A percentile compares a stretch with the other conserved stretches of the same genome.
phyloP scores from a whole-genome alignment of 1,284 basidiomycete species.

The Tremellales sp. region DNA sequence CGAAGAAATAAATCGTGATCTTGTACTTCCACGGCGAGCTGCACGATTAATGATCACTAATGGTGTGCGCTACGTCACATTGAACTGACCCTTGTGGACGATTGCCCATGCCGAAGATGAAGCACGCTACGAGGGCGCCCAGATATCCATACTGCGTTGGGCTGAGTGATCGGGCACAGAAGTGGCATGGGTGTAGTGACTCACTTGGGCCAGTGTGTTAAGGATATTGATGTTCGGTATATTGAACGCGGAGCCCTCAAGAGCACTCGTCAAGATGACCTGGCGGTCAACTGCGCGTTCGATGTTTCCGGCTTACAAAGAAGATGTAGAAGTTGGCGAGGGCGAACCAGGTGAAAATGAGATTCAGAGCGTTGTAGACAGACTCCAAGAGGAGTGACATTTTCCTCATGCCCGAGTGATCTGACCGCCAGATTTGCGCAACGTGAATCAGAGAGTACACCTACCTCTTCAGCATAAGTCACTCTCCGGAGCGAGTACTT shows the following conservation, averaged over 20 bases:
- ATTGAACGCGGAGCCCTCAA: conserved; percentile 71
- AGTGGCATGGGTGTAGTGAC: conserved; percentile 10
- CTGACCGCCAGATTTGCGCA: conserved; percentile 76
- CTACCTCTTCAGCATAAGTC: conserved; percentile 9
- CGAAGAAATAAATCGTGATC: conserved; percentile 69
- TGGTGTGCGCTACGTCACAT: not conserved
- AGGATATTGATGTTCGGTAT: conserved; percentile 68
- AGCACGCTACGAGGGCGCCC: conserved; percentile 77
- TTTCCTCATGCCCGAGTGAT: conserved; percentile 77
- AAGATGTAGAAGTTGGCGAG: conserved; percentile 94
- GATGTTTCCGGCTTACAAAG: conserved; percentile 61
- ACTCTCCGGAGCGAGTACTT: conserved; percentile 1
- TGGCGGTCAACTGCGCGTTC: conserved; percentile 30
- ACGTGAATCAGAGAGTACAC: conserved; percentile 57
- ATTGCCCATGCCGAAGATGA: conserved; percentile 96
- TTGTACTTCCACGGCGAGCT: conserved; percentile 84
- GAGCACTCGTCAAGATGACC: conserved; percentile 80
- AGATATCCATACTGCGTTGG: conserved; percentile 79
- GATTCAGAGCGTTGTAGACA: conserved; percentile 80
- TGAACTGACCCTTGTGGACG: conserved; percentile 74
- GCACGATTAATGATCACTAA: conserved; percentile 4
- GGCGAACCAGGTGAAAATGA: conserved; percentile 86
- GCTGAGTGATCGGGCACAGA: conserved; percentile 17
- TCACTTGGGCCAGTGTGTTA: conserved; percentile 72
- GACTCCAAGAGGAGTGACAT: conserved; percentile 70